These are phyloP conservation scores for Aspergillus nidulans DNA, from an alignment of 495 filamentous ascomycete genomes.

Conservation along the genomic window DNA sequence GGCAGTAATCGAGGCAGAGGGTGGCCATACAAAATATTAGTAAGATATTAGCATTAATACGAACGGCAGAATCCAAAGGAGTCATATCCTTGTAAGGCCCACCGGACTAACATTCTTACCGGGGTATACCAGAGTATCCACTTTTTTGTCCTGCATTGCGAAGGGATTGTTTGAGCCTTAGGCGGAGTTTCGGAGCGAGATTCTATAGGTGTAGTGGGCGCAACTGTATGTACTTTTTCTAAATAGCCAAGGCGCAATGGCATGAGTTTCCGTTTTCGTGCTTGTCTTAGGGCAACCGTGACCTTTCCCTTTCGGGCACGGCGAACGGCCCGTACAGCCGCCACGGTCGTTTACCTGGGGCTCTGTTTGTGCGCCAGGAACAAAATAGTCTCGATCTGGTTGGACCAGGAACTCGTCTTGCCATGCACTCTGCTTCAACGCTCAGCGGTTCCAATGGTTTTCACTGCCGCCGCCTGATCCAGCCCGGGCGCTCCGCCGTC, in stretches of 20 bases:
- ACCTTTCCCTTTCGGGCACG: slow-evolving; percentile 13
- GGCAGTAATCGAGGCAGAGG: too few species aligned
- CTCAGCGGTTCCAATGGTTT: not conserved
- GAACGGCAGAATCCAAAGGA: too few species aligned
- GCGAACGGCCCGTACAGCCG: slow-evolving; percentile 31
- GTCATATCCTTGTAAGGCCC: too few species aligned
- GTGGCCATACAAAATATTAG: too few species aligned
- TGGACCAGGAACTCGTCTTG: slow-evolving; percentile 1
- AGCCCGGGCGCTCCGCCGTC: slow-evolving; percentile 4
- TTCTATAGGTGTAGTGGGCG: not conserved
- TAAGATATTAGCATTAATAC: too few species aligned
- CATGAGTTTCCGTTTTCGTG: not conserved
- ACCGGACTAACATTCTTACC: too few species aligned
- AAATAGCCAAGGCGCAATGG: not conserved
- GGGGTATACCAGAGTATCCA: too few species aligned
- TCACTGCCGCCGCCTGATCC: slow-evolving; percentile 8
- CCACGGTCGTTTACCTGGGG: not conserved
- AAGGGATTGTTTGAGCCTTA: not conserved
- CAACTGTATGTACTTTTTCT: not conserved
- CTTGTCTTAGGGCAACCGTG: not conserved
- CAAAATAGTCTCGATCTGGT: slow-evolving; percentile 13
- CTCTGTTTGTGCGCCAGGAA: slow-evolving; percentile 3
- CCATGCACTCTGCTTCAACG: not conserved
- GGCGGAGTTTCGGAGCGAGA: not conserved
- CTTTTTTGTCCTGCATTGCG: not conserved